phyloP scores from a whole-genome alignment of 1,284 basidiomycete genomes.

The Puccinia horiana region DNA sequence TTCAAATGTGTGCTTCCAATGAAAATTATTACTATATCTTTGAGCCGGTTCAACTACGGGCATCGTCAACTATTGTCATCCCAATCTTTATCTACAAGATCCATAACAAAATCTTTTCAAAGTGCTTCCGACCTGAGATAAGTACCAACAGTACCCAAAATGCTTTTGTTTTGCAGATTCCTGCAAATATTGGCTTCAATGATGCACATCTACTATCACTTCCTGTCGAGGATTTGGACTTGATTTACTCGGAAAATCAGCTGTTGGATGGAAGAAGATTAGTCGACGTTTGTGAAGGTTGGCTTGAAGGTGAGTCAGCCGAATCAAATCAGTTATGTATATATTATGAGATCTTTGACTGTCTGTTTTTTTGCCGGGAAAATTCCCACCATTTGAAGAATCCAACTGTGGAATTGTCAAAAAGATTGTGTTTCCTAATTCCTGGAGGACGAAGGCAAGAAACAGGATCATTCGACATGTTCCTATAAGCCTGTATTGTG shows the following conservation, averaged over 20 bases:
- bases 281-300: background rate
- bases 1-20: slow-evolving; percentile 11
- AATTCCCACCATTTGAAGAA: background rate
- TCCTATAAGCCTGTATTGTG: background rate
- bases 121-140: background rate
- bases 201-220: background rate
- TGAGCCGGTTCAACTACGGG: background rate
- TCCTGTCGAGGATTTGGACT: background rate
- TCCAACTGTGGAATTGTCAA: background rate
- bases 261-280: background rate
- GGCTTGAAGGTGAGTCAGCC: background rate
- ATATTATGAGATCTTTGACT: background rate
- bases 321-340: background rate
- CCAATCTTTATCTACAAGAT: background rate
- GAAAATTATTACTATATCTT: slow-evolving; percentile 11
- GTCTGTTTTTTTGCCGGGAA: background rate
- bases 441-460: background rate
- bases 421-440: background rate
- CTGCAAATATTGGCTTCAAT: background rate
- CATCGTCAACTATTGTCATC: background rate
- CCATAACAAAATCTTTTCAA: background rate
- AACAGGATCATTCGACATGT: background rate
- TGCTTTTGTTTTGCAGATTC: background rate
- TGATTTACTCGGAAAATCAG: background rate
- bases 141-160: background rate